A percentile compares a stretch with the other conserved stretches of the same genome.
These are phyloP conservation scores for Rutstroemia sydowiana DNA, from an alignment of 2,329 filamentous ascomycete species.

Conservation along the genomic window DNA sequence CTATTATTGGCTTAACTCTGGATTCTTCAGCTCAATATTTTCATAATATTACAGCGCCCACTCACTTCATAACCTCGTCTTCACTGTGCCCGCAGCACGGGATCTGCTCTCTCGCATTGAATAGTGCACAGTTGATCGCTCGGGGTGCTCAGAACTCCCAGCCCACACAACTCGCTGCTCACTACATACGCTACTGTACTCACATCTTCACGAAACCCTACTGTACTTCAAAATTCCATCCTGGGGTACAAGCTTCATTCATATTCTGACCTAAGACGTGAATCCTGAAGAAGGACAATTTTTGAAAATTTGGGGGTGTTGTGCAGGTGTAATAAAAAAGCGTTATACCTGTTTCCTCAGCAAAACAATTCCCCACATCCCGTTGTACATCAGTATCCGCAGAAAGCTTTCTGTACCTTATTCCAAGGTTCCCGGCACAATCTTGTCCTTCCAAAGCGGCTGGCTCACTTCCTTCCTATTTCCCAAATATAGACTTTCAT, in stretches of 20 bases:
- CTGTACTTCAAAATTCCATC: not conserved
- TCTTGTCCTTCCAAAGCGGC: not conserved
- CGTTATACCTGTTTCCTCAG: not conserved
- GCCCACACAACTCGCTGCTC: too few relatives aligned
- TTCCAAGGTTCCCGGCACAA: not conserved
- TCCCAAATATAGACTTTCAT: slow-evolving; percentile 3
- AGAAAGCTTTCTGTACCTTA: not conserved
- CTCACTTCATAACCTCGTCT: too few relatives aligned
- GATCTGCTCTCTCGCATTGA: too few relatives aligned
- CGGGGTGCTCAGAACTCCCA: too few relatives aligned
- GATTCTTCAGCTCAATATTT: too few relatives aligned
- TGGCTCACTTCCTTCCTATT: not conserved
- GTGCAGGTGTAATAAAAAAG: not conserved
- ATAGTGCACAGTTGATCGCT: too few relatives aligned
- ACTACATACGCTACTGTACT: not conserved
- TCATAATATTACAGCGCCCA: too few relatives aligned
- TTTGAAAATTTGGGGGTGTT: not conserved
- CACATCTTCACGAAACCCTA: not conserved
- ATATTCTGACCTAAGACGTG: slow-evolving; percentile 9
- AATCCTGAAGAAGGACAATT: slow-evolving; percentile 1
- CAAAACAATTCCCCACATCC: not conserved
- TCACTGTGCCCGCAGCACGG: too few relatives aligned
- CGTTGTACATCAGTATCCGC: slow-evolving; percentile 5
- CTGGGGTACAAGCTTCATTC: not conserved
- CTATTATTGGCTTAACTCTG: too few relatives aligned